Conservation (phyloP, 345 rosid species). For the Gossypium ekmanianum region DNA sequence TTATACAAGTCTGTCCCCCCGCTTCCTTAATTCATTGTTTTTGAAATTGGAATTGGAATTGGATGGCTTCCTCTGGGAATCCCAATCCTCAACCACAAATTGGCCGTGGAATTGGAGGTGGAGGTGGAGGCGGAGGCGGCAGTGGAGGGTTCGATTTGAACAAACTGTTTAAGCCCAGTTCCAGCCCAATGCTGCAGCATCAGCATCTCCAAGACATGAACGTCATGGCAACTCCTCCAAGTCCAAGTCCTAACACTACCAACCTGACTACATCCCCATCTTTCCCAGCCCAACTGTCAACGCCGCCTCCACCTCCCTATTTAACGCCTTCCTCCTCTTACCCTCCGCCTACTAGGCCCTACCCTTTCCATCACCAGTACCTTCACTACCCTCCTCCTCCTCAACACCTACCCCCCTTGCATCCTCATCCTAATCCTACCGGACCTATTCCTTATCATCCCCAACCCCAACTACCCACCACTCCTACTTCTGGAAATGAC, state of each 20-base stretch:
- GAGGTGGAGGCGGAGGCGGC: not conserved
- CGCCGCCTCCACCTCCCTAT: constrained; percentile 17
- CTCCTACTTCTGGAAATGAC: constrained; percentile 19
- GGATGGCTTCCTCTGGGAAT: constrained; percentile 19
- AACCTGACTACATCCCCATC: constrained; percentile 24
- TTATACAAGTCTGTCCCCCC: not conserved
- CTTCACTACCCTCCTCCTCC: constrained; percentile 15
- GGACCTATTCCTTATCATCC: constrained; percentile 13
- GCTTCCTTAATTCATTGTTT: not conserved
- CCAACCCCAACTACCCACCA: constrained; percentile 11
- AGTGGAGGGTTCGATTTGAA: constrained; percentile 18
- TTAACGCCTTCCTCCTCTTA: constrained; percentile 23
- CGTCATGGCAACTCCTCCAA: not conserved
- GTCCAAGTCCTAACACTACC: not conserved
- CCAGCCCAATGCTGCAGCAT: not conserved
- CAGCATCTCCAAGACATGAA: not conserved
- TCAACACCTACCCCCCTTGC: constrained; percentile 17
- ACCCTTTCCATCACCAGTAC: constrained; percentile 22
- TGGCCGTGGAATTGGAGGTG: not conserved
- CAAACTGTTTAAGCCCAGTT: constrained; percentile 19
- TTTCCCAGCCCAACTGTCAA: constrained; percentile 19
- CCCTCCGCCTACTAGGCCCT: constrained; percentile 25
- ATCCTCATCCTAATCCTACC: not conserved
- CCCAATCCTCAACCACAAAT: constrained; percentile 14
- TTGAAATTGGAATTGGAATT: not conserved